A percentile compares a stretch with the other conserved stretches of the same genome.
phyloP scores from a whole-genome alignment of 176 grass and related monocot species.

The Oryza glaberrima region DNA sequence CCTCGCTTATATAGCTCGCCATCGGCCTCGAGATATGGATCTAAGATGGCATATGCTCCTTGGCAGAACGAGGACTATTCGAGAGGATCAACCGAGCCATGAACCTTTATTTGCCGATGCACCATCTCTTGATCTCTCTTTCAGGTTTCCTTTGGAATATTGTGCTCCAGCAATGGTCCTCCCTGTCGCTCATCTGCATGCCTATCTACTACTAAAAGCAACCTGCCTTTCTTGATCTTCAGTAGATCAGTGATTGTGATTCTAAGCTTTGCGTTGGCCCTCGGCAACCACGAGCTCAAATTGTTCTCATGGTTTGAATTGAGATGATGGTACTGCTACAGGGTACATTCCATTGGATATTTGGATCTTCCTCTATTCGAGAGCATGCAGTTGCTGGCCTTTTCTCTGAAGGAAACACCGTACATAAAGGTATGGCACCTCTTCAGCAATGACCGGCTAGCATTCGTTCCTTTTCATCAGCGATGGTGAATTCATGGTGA shows the following conservation, averaged over 20 bases:
- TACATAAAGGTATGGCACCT: neutral
- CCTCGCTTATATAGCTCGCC: slow-evolving; percentile 42
- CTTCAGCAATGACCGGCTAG: neutral
- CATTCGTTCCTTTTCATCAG: neutral
- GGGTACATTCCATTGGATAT: slow-evolving; percentile 54
- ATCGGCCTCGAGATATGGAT: slow-evolving; percentile 8
- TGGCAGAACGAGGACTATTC: slow-evolving; percentile 35
- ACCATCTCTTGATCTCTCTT: neutral
- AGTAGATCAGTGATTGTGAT: neutral
- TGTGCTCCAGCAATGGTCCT: slow-evolving; percentile 32
- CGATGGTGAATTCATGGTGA: slow-evolving; percentile 2
- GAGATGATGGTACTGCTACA: slow-evolving; percentile 24
- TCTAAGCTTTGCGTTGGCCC: neutral
- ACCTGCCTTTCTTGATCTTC: slow-evolving; percentile 11
- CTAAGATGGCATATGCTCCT: slow-evolving; percentile 47
- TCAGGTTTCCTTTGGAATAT: slow-evolving; percentile 41
- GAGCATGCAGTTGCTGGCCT: neutral
- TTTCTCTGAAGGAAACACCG: slow-evolving; percentile 17
- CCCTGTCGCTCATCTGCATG: neutral
- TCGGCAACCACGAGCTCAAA: slow-evolving; percentile 2
- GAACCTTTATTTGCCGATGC: slow-evolving; percentile 10
- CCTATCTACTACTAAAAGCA: slow-evolving; percentile 11
- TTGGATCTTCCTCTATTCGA: slow-evolving; percentile 12
- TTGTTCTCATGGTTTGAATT: slow-evolving; percentile 7
- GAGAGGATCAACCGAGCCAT: slow-evolving; percentile 6